Evolutionary conservation across 805 yeast genomes (phyloP).

Genomic region (Sugiyamaella lignohabitans): DNA sequence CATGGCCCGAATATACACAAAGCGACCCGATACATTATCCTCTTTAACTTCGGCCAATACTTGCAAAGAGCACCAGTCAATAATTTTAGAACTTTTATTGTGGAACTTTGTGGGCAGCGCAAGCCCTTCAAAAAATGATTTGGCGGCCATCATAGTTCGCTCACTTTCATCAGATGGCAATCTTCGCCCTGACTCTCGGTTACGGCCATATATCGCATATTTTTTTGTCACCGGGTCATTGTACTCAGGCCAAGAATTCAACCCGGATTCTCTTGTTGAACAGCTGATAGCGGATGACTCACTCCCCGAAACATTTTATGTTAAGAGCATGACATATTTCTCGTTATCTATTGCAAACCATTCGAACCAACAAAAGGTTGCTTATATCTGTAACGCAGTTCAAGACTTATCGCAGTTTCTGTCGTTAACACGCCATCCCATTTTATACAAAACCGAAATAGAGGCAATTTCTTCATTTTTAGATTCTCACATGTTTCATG

Average conservation of each 20-base stretch:
- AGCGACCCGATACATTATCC: no score
- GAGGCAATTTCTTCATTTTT: background rate
- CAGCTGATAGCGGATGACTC: background rate
- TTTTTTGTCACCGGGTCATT: background rate
- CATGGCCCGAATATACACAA: background rate
- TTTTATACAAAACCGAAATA: background rate
- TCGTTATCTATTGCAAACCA: background rate
- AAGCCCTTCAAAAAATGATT: no score
- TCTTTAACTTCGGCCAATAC: no score
- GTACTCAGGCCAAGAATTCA: no score
- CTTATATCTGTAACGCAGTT: background rate
- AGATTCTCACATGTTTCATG: conserved; percentile 1
- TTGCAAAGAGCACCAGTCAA: background rate
- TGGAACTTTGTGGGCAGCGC: background rate
- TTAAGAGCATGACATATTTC: background rate
- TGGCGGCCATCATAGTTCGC: no score
- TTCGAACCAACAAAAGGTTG: background rate
- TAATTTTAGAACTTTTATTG: background rate
- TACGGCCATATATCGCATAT: background rate
- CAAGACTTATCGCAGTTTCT: background rate
- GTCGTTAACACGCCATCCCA: background rate
- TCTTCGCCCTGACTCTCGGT: no score
- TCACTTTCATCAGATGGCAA: no score
- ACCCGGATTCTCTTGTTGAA: no score
- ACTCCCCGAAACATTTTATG: background rate